Percentiles rank a stretch among this genome's conserved stretches.
Evolutionary conservation across 2,329 filamentous ascomycete species (phyloP).

Genomic region (Pyricularia grisea): DNA sequence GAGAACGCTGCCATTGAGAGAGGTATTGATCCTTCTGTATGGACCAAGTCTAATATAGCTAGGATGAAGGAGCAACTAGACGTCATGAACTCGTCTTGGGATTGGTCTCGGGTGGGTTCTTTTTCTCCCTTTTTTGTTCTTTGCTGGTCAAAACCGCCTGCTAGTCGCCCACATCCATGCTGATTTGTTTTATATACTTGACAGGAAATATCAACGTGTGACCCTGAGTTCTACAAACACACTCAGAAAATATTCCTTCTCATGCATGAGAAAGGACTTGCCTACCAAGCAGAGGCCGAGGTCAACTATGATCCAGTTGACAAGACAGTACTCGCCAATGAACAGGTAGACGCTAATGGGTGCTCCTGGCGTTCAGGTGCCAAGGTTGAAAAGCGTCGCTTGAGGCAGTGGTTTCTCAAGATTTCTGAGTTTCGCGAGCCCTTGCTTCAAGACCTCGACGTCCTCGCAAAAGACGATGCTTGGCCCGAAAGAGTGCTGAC

Average conservation of each 20-base stretch:
- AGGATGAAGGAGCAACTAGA: constrained; percentile 78
- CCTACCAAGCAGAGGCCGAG: constrained; percentile 72
- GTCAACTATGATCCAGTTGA: constrained; percentile 91
- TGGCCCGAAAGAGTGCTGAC: constrained; percentile 79
- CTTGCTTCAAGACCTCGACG: constrained; percentile 61
- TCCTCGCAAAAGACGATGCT: constrained; percentile 48
- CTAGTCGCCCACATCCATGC: not conserved
- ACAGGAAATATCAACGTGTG: constrained; percentile 76
- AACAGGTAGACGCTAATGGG: constrained; percentile 83
- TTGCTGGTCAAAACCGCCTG: not conserved
- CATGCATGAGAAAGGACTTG: constrained; percentile 63
- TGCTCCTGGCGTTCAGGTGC: constrained; percentile 82
- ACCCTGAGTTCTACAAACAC: constrained; percentile 80
- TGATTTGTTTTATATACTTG: not conserved
- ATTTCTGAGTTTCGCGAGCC: constrained; percentile 72
- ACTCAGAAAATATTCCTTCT: constrained; percentile 79
- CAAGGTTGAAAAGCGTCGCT: constrained; percentile 66
- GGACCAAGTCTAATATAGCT: constrained; percentile 73
- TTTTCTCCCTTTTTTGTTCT: not conserved
- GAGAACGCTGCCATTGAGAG: constrained; percentile 86
- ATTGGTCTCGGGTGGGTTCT: constrained; percentile 67
- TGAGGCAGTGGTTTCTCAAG: constrained; percentile 86
- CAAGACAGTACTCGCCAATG: constrained; percentile 82
- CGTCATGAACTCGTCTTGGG: constrained; percentile 72
- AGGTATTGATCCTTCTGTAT: constrained; percentile 65